Evolutionary conservation across 805 yeast species (phyloP), one percentile per base, ranked within the genome.

Genomic region (Yamadazyma olivae): DNA sequence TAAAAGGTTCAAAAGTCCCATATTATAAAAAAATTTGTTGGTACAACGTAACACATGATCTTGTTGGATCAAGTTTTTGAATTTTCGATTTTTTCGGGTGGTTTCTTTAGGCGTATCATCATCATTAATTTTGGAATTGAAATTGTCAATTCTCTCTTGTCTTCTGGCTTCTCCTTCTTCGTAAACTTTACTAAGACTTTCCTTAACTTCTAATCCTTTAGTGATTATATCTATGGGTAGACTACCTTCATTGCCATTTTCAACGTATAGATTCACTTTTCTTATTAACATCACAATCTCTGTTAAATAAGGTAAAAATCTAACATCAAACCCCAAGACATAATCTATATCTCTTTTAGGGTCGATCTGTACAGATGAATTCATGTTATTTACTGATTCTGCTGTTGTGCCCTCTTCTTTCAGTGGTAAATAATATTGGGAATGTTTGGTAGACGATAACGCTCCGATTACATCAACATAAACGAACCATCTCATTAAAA

Each of bases 401-500:
- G 50, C 53, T 1, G 62, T 56, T 5, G 41, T 42, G 7, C 18
- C 24, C n/a, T 44, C 52, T 21, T 44, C 43, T 0, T 46, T 44
- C 12, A 6, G 17, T 10, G 52, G 44, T 3, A 61, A 49, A 36
- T 61, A 59, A 46, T 59, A 61, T 26, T 56, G 52, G 6, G 68
- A 33, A 33, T 57, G 48, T 16, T 53, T 56, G 3, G 83, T 71
- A 0, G 86, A 71, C 1, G 85, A 75, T 17, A 83, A 59, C 1
- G 77, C 71, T 0, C 86, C 82, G 15, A 83, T 64, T 3, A 81
- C 74, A 48, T 81, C 88, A 22, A 80, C 59, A 49, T 80, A 83
- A 0, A 78, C 79, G 51, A 78, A 82, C 86, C 88, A 81, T 34
- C 89, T 58, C 44, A 74, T 63, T 30, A 83, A 59, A 46, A 83